These are phyloP conservation scores for Thielaviopsis euricoi DNA, from an alignment of 2,329 filamentous ascomycete genomes.

Conservation along the genomic window DNA sequence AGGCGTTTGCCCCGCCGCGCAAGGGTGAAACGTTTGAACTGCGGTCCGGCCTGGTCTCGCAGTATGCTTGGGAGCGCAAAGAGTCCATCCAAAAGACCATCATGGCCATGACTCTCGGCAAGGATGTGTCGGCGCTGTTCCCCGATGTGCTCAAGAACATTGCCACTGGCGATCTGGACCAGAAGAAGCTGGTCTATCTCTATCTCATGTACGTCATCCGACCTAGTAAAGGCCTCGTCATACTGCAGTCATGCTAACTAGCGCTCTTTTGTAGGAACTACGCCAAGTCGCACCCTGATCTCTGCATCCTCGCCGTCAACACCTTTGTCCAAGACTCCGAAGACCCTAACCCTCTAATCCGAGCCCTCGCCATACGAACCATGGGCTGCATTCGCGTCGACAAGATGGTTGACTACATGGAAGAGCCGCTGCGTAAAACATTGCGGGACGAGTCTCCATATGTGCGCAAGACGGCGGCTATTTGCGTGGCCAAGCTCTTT, in stretches of 20 bases:
- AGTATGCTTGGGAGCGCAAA: slow-evolving; percentile 98
- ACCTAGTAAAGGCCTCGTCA: background rate
- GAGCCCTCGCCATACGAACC: slow-evolving; percentile 87
- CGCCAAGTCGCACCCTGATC: slow-evolving; percentile 94
- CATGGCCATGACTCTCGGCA: slow-evolving; percentile 98
- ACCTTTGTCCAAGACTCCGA: slow-evolving; percentile 98
- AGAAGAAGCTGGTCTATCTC: slow-evolving; percentile 98
- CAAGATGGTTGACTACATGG: slow-evolving; percentile 99
- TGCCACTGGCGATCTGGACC: slow-evolving; percentile 81
- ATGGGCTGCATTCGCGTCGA: slow-evolving; percentile 98
- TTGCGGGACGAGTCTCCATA: slow-evolving; percentile 95
- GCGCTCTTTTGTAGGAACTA: slow-evolving; percentile 62
- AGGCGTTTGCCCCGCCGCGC: slow-evolving; percentile 78
- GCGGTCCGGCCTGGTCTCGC: slow-evolving; percentile 85
- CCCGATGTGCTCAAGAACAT: slow-evolving; percentile 98
- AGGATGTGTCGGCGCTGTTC: slow-evolving; percentile 93
- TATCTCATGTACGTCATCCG: slow-evolving; percentile 65
- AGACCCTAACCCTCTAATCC: slow-evolving; percentile 89
- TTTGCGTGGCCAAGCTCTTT: slow-evolving; percentile 95
- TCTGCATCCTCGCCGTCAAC: slow-evolving; percentile 97
- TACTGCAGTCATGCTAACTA: background rate
- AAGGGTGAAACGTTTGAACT: slow-evolving; percentile 98
- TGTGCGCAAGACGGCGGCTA: slow-evolving; percentile 92
- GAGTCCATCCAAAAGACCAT: slow-evolving; percentile 99
- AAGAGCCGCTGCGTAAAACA: slow-evolving; percentile 90